These are phyloP conservation scores for Davidsoniella neocaledoniae DNA, from an alignment of 2,329 filamentous ascomycete genomes.

Conservation along the genomic window DNA sequence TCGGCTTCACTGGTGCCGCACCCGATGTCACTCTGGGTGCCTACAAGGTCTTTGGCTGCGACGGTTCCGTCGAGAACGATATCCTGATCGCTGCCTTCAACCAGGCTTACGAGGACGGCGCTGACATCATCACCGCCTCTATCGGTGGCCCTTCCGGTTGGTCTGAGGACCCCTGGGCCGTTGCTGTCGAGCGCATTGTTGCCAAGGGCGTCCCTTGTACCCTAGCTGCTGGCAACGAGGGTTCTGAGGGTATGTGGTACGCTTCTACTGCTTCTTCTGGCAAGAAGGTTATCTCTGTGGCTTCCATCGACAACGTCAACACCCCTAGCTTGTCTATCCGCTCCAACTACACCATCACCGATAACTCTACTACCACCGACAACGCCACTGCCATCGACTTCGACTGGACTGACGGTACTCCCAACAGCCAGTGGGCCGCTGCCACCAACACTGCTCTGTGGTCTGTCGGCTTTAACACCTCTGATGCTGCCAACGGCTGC, in stretches of 20 bases:
- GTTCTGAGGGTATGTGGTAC: constrained; percentile 28
- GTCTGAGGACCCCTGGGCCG: constrained; percentile 33
- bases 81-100: constrained; percentile 42
- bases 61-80: constrained; percentile 33
- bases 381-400: constrained; percentile 22
- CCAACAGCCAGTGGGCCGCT: constrained; percentile 23
- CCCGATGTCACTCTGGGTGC: constrained; percentile 37
- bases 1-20: constrained; percentile 33
- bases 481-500: constrained; percentile 33
- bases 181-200: constrained; percentile 34
- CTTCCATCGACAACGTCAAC: constrained; percentile 31
- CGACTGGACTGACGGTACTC: constrained; percentile 26
- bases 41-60: constrained; percentile 41
- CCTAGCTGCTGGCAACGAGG: constrained; percentile 36
- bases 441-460: constrained; percentile 32
- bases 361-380: constrained; percentile 12
- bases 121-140: constrained; percentile 38
- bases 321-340: constrained; percentile 27
- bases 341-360: constrained; percentile 23
- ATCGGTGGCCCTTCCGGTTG: constrained; percentile 36
- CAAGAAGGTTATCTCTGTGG: constrained; percentile 30
- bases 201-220: constrained; percentile 35
- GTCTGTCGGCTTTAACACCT: constrained; percentile 32
- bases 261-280: constrained; percentile 31
- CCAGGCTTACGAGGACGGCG: constrained; percentile 41